Conservation (phyloP, 2,329 filamentous ascomycete genomes). For the Nigrograna mackinnonii region DNA sequence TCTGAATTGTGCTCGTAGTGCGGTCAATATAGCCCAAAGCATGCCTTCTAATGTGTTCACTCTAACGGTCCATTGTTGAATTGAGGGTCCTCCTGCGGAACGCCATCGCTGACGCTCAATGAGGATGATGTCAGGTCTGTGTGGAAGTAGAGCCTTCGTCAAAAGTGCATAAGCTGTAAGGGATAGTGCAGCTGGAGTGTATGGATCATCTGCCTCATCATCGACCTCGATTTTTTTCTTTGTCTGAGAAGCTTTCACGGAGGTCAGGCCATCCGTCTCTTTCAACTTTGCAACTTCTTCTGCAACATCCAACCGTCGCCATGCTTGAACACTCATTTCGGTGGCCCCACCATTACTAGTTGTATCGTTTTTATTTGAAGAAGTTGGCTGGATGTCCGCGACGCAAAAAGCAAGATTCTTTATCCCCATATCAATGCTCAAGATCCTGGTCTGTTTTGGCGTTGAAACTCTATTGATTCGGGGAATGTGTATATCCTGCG, state of each 20-base stretch:
- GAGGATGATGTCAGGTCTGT: conserved; percentile 69
- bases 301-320: conserved; percentile 35
- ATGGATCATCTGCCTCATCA: conserved; percentile 44
- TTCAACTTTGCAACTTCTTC: conserved; percentile 10
- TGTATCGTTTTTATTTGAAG: neutral
- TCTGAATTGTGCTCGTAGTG: conserved; percentile 42
- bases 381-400: conserved; percentile 43
- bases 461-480: too few relatives aligned
- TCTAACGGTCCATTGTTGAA: conserved; percentile 81
- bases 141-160: conserved; percentile 50
- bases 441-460: neutral
- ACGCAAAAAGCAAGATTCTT: conserved; percentile 78
- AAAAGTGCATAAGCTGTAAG: conserved; percentile 60
- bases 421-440: conserved; percentile 82
- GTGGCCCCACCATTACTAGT: neutral
- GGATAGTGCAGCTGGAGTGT: conserved; percentile 59
- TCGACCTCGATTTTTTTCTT: conserved; percentile 11
- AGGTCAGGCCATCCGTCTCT: neutral
- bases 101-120: conserved; percentile 71
- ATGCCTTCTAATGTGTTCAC: conserved; percentile 84
- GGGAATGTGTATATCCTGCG: conserved; percentile 34
- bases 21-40: conserved; percentile 71
- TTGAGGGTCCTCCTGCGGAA: conserved; percentile 63
- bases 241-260: neutral
- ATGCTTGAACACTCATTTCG: conserved; percentile 28